Percentiles rank a stretch among this genome's conserved stretches.
Conservation (phyloP, 225 moss, liverwort and hornwort genomes). For the Lunularia cruciata region DNA sequence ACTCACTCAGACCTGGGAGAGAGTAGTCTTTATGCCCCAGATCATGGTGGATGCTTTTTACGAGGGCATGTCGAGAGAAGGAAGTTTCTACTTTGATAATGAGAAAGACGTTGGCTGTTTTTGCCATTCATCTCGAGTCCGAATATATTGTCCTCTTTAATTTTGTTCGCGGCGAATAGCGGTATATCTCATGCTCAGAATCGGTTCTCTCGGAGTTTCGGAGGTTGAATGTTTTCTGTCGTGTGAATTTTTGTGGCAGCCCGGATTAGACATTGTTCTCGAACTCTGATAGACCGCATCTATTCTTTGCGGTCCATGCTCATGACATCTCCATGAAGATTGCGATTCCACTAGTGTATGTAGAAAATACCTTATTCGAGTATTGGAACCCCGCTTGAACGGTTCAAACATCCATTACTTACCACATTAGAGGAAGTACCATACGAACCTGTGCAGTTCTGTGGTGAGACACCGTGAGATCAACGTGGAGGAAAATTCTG, state of each 20-base stretch:
- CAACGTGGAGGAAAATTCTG: too few species aligned
- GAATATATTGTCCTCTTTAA: conserved; percentile 16
- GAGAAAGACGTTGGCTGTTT: conserved; percentile 24
- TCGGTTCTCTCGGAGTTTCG: background rate
- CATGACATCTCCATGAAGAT: too few species aligned
- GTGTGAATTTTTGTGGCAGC: conserved; percentile 23
- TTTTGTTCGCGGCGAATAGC: conserved; percentile 1
- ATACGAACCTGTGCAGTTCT: too few species aligned
- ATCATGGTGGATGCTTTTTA: conserved; percentile 6
- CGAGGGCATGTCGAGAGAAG: background rate
- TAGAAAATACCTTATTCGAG: too few species aligned
- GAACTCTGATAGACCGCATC: too few species aligned
- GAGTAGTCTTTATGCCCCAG: conserved; percentile 15
- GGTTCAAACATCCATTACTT: too few species aligned
- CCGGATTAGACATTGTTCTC: conserved; percentile 14
- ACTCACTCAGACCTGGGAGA: background rate
- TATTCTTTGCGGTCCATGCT: too few species aligned
- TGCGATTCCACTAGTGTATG: too few species aligned
- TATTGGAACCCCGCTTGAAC: too few species aligned
- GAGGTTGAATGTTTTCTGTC: background rate
- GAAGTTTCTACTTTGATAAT: conserved; percentile 18
- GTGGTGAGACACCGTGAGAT: too few species aligned
- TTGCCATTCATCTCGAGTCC: background rate
- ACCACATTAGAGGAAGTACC: too few species aligned
- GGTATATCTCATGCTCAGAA: conserved; percentile 21